Evolutionary conservation across 345 rosid species (phyloP), one percentile per base, ranked within the genome.

Genomic region (Lenwebbia sp.): DNA sequence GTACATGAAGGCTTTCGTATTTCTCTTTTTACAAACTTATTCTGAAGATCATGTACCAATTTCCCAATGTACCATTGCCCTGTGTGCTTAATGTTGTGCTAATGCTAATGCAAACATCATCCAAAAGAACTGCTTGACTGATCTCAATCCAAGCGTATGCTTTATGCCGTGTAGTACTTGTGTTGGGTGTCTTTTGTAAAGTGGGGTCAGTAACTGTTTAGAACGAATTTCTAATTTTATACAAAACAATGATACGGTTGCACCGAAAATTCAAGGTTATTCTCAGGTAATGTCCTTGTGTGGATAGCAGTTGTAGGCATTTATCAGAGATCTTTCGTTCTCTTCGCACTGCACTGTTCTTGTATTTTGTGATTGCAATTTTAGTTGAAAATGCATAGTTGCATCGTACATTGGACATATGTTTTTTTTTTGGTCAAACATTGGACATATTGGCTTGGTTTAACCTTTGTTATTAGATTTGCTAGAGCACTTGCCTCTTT

Each of bases 1-100:
- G 89, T 92, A 82, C 83, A 44, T 54, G 70, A 55, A 85, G 83
- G 83, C 40, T 33, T 83, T 85, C 37, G 7, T 82, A 75, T 65
- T 13, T 58, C 17, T 56, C 52, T 86, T n/a, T 83, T 85, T 85
- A 40, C 54, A 26, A 50, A 57, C 52, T 56, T 85, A 53, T 70
- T 33, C 25, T 19, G 5, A 70, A 70, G 78, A 70, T 70, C 47
- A 19, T 70, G 37, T 33, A 33, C 47, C 21, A 70, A 70, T 33
- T 70, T 70, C 37, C 78, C 41, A 33, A 33, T 33, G 25, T 70
- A 70, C 47, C 25, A 9, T 70, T 33, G 44, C 78, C 78, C 41
- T 70, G 6, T 70, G 47, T 33, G 78, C 78, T 70, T 70, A 33
- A 33, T 70, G 78, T 70, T 33, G 47, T 33, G 44, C 78, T 70